Percentiles rank a stretch among this genome's conserved stretches.
These are phyloP conservation scores for Aspergillus versicolor DNA, from an alignment of 2,329 filamentous ascomycete genomes.

Conservation along the genomic window DNA sequence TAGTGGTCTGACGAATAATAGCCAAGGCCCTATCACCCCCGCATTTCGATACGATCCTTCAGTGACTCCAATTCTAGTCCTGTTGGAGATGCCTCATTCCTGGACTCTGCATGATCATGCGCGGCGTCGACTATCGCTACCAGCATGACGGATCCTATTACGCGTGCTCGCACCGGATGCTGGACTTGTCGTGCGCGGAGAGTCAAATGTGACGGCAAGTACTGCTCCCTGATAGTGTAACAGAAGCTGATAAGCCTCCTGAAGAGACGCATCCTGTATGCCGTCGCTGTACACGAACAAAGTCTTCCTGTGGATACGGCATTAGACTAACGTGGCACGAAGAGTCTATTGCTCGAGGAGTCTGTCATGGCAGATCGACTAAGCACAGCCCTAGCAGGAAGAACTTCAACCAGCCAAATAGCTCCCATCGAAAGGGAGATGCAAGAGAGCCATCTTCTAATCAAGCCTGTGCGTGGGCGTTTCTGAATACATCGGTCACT, in stretches of 20 bases:
- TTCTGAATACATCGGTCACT: background rate
- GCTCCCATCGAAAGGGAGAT: too few species aligned
- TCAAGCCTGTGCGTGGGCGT: background rate
- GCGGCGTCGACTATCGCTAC: too few species aligned
- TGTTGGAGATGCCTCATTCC: too few species aligned
- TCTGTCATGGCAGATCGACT: slow-evolving; percentile 24
- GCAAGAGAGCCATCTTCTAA: background rate
- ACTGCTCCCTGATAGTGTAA: background rate
- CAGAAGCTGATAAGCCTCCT: too few species aligned
- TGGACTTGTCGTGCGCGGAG: slow-evolving; percentile 22
- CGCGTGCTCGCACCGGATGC: slow-evolving; percentile 22
- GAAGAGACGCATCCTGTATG: background rate
- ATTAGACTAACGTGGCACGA: slow-evolving; percentile 26
- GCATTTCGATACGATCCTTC: too few species aligned
- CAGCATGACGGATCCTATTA: slow-evolving; percentile 3
- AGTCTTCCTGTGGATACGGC: slow-evolving; percentile 19
- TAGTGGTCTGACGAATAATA: too few species aligned
- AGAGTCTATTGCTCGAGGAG: slow-evolving; percentile 24
- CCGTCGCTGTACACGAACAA: background rate
- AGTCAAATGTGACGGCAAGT: slow-evolving; percentile 25
- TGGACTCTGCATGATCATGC: too few species aligned
- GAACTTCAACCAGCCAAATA: background rate
- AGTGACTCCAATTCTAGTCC: too few species aligned
- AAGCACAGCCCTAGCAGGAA: background rate
- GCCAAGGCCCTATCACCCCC: too few species aligned